A percentile compares a stretch with the other conserved stretches of the same genome.
These are phyloP conservation scores for Beauveria sp. DNA, from an alignment of 2,329 filamentous ascomycete genomes.

Conservation along the genomic window DNA sequence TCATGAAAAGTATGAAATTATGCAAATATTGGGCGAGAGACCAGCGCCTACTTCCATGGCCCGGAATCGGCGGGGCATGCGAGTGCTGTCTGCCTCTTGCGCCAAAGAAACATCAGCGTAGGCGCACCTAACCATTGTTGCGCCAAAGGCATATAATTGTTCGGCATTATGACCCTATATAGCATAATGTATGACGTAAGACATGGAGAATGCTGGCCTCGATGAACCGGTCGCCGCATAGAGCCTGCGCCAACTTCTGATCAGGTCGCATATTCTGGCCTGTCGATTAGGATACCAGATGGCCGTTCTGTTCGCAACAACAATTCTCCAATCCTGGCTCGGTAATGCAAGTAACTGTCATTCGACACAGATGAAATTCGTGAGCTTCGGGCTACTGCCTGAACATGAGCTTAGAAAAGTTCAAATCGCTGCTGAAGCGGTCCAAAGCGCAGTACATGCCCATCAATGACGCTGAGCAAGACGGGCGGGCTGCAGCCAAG, in stretches of 20 bases:
- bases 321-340: rapidly evolving
- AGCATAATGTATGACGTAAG: background rate
- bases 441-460: background rate
- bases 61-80: background rate
- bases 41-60: background rate
- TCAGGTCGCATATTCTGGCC: background rate
- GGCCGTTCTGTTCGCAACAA: background rate
- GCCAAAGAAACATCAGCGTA: background rate
- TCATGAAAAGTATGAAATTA: too few relatives aligned
- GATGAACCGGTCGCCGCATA: background rate
- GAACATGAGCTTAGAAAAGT: background rate
- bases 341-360: background rate
- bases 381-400: background rate
- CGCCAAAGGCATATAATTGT: background rate
- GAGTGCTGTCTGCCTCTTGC: background rate
- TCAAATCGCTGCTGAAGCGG: background rate
- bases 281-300: background rate
- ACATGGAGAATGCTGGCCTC: background rate
- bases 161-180: too few relatives aligned
- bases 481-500: background rate
- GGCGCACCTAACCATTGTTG: background rate
- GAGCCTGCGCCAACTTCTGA: background rate
- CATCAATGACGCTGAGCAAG: background rate
- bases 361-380: background rate
- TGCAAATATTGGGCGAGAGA: background rate